phyloP scores from a whole-genome alignment of 2,329 filamentous ascomycete genomes.

The Zopfia rhizophila region DNA sequence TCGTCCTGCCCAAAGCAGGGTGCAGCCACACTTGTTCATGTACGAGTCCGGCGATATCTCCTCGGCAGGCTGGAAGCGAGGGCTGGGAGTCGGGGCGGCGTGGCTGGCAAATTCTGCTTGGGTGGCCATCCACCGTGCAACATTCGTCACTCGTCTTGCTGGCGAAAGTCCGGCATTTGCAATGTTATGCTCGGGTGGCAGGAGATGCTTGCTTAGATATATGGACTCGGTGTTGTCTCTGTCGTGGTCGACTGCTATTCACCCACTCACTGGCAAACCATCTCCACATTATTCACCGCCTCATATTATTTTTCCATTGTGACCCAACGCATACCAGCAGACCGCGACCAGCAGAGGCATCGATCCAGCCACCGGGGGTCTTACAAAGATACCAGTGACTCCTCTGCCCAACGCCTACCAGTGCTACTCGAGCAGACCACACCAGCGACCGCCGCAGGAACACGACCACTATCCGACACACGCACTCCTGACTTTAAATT shows the following conservation, averaged over 20 bases:
- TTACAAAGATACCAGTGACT: too few species aligned
- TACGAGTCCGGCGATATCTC: conserved; percentile 23
- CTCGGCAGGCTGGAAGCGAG: conserved; percentile 27
- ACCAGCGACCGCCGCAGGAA: background rate
- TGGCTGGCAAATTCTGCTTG: conserved; percentile 27
- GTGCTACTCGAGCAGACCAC: conserved; percentile 10
- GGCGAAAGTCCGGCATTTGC: conserved; percentile 55
- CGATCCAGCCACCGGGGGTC: too few species aligned
- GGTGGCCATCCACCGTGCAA: conserved; percentile 19
- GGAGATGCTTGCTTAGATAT: conserved; percentile 69
- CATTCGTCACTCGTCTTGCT: conserved; percentile 39
- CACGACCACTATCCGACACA: too few species aligned
- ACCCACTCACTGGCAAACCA: conserved; percentile 23
- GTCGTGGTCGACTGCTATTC: conserved; percentile 48
- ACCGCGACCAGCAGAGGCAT: too few species aligned
- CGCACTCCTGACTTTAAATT: conserved; percentile 15
- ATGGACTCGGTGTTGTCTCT: conserved; percentile 62
- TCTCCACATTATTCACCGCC: conserved; percentile 45
- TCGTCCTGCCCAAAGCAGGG: conserved; percentile 23
- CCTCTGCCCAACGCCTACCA: conserved; percentile 1
- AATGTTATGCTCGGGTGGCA: conserved; percentile 65
- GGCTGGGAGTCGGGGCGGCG: conserved; percentile 33
- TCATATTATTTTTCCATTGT: conserved; percentile 38
- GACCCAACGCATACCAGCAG: conserved; percentile 28
- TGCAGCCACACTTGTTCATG: conserved; percentile 15